Evolutionary conservation across 2,329 filamentous ascomycete genomes (phyloP), one percentile per base, ranked within the genome.

Genomic region (Aspergillus fischeri): DNA sequence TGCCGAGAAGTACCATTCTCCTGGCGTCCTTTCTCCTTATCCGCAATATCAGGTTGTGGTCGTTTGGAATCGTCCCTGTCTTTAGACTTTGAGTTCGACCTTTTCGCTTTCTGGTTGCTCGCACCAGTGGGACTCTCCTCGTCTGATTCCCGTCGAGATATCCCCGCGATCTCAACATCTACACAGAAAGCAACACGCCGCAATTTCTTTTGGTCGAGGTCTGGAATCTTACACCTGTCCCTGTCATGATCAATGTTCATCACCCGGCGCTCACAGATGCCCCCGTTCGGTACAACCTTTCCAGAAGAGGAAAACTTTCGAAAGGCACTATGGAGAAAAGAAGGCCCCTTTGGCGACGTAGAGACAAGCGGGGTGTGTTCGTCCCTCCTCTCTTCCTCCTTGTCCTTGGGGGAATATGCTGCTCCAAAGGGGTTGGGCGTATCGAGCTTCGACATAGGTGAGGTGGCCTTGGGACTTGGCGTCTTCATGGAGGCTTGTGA

Each of bases 181-280:
- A 99, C 94, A 65, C 91, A 96, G 69, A 99, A 99, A 0, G 93
- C 90, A 0, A 99, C 94, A 53, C 92, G 86, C 54, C 91, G 85
- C 58, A 99, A 75, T 71, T 94, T 96, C 51, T 85, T 84, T 67
- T 88, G 85, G 63, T 92, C 87, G 49, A 99, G 79, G 63, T 96
- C 92, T 4, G 84, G 79, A 29, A 97, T 85, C 25, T 85, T 82
- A 71, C 91, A 96, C 62, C 94, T 81, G 68, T 93, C 87, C 45
- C 94, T 85, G 63, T 88, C 83, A 8, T 79, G 85, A 70, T 97
- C 91, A 48, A 97, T 81, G 68, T 99, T 99, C 77, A 97, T 78
- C 7, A 96, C 81, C 63, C 81, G 86, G 51, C 94, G 84, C 66
- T 92, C 88, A 52, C 92, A 93, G 57, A 95, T 73, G 2, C 88